Percentiles rank a stretch among this genome's conserved stretches.
Evolutionary conservation across 2,329 filamentous ascomycete species (phyloP).

Genomic region (Alternaria hordeiaustralica): DNA sequence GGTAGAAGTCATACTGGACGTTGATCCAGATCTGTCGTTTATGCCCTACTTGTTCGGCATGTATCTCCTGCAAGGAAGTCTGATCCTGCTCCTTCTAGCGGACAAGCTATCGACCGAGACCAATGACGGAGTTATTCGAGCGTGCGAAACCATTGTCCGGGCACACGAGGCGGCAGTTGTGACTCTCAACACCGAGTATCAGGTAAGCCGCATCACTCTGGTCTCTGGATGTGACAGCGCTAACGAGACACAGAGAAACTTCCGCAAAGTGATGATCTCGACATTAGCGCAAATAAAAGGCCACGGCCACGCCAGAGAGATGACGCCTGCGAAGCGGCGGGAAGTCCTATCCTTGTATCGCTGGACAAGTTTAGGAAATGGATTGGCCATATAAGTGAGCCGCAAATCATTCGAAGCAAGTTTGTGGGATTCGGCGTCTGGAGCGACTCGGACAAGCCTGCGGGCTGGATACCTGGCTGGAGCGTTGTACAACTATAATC

Average conservation of each 20-base stretch:
- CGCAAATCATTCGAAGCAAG: not conserved
- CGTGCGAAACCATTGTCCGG: conserved; percentile 90
- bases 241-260: conserved; percentile 55
- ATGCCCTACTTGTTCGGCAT: conserved; percentile 98
- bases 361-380: conserved; percentile 56
- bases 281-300: conserved; percentile 47
- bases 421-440: not conserved
- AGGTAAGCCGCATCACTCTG: conserved; percentile 59
- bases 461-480: not conserved
- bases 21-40: conserved; percentile 88
- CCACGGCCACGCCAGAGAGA: conserved; percentile 44
- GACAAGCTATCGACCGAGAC: conserved; percentile 88
- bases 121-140: conserved; percentile 80
- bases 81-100: conserved; percentile 83
- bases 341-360: conserved; percentile 61
- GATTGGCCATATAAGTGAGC: conserved; percentile 43
- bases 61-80: conserved; percentile 88
- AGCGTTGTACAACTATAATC: not conserved
- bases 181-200: conserved; percentile 93
- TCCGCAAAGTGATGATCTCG: conserved; percentile 60
- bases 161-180: conserved; percentile 95
- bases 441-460: not conserved
- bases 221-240: not conserved
- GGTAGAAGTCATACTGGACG: conserved; percentile 83
- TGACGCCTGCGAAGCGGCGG: conserved; percentile 50